phyloP scores from a whole-genome alignment of 2,329 filamentous ascomycete genomes.

The Aspergillus candidus region DNA sequence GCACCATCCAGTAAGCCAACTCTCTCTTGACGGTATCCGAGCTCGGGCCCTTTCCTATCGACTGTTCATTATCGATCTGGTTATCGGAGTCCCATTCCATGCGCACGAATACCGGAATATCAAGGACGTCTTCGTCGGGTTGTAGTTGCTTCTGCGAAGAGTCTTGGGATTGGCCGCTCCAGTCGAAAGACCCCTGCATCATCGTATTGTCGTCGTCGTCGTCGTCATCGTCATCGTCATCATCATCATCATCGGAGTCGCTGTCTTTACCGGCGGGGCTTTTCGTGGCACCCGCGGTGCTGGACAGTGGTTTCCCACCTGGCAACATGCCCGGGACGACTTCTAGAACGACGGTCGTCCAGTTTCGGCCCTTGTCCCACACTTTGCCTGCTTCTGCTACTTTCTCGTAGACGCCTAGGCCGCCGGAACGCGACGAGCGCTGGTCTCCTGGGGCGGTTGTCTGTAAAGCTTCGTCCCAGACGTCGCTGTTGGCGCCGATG shows the following conservation, averaged over 20 bases:
- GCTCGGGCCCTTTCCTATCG: constrained; percentile 44
- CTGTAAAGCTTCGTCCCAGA: constrained; percentile 85
- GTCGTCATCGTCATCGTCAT: constrained; percentile 23
- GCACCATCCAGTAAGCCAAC: constrained; percentile 90
- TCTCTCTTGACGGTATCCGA: constrained; percentile 72
- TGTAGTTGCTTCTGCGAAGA: constrained; percentile 11
- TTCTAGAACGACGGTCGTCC: constrained; percentile 90
- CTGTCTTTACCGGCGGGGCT: constrained; percentile 25
- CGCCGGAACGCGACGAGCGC: constrained; percentile 38
- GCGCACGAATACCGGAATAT: constrained; percentile 90
- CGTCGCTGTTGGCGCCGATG: constrained; percentile 86
- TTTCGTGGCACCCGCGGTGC: neutral
- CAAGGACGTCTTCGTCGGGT: constrained; percentile 61
- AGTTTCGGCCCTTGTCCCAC: constrained; percentile 91
- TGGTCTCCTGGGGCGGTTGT: constrained; percentile 18
- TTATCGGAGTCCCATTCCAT: constrained; percentile 78
- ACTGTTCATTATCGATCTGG: constrained; percentile 35
- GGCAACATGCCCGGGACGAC: constrained; percentile 59
- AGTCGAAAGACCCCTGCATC: constrained; percentile 17
- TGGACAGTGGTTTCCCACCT: constrained; percentile 14
- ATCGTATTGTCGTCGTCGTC: constrained; percentile 22
- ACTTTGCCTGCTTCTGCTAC: constrained; percentile 84
- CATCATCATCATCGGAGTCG: constrained; percentile 27
- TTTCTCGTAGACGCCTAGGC: constrained; percentile 37
- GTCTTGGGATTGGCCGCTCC: constrained; percentile 17